Conservation (phyloP, 192 early-diverging fungal genomes). For the Lobulomyces angularis region DNA sequence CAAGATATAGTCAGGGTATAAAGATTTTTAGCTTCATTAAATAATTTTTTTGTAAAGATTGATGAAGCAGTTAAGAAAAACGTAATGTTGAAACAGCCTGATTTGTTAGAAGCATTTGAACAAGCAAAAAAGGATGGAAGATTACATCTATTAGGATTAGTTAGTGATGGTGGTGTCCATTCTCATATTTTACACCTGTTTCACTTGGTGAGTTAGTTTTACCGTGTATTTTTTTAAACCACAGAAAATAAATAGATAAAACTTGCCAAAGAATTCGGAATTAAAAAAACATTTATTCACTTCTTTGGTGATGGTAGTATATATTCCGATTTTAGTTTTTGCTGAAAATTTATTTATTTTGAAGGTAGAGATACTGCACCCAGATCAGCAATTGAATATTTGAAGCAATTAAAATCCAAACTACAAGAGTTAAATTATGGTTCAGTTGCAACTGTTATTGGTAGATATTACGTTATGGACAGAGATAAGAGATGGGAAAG, state of each 20-base stretch:
- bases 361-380: slow-evolving; percentile 92
- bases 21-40: slow-evolving; percentile 2
- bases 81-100: slow-evolving; percentile 56
- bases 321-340: too few species aligned
- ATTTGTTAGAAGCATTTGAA: slow-evolving; percentile 71
- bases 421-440: slow-evolving; percentile 54
- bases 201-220: slow-evolving; percentile 65
- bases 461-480: slow-evolving; percentile 99
- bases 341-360: too few species aligned
- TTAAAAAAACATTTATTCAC: slow-evolving; percentile 82
- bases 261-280: slow-evolving; percentile 69
- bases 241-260: too few species aligned
- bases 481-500: slow-evolving; percentile 99
- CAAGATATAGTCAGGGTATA: slow-evolving; percentile 48
- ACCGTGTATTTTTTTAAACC: too few species aligned
- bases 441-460: slow-evolving; percentile 79
- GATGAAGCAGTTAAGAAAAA: slow-evolving; percentile 82
- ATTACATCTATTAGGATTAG: slow-evolving; percentile 86
- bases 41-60: slow-evolving; percentile 67
- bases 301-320: slow-evolving; percentile 98
- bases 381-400: slow-evolving; percentile 69
- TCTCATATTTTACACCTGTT: slow-evolving; percentile 85
- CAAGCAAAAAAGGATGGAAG: slow-evolving; percentile 81
- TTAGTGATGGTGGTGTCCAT: slow-evolving; percentile 98
- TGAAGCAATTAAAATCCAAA: slow-evolving; percentile 56